These are phyloP conservation scores for Leccinum subfulvum DNA, from an alignment of 1,284 basidiomycete species.

Conservation along the genomic window DNA sequence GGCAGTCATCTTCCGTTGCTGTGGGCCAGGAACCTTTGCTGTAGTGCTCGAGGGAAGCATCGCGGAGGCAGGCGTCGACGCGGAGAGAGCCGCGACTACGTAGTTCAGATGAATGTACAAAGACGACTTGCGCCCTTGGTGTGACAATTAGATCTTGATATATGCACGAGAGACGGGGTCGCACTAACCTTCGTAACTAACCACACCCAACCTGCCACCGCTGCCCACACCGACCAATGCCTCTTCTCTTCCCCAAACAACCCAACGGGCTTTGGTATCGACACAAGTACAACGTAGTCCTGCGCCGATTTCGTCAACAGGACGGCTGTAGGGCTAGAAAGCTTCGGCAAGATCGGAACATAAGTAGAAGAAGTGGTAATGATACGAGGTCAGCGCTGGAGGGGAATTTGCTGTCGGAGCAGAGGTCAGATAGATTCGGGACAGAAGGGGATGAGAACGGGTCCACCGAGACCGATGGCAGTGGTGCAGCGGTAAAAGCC, in stretches of 20 bases:
- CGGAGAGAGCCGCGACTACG: slow-evolving; percentile 84
- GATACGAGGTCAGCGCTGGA: slow-evolving; percentile 64
- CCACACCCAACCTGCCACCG: slow-evolving; percentile 83
- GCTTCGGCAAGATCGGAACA: slow-evolving; percentile 72
- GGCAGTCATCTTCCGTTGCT: slow-evolving; percentile 24
- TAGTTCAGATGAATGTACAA: slow-evolving; percentile 78
- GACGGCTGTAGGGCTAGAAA: slow-evolving; percentile 65
- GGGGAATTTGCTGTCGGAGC: slow-evolving; percentile 7
- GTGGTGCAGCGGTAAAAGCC: slow-evolving; percentile 73
- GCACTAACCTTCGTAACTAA: slow-evolving; percentile 84
- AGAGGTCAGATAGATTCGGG: slow-evolving; percentile 5
- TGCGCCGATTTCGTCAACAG: slow-evolving; percentile 85
- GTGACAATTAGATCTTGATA: background rate
- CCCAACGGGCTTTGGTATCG: slow-evolving; percentile 64
- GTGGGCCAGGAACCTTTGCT: slow-evolving; percentile 11
- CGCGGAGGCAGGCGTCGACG: background rate
- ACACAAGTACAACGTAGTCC: slow-evolving; percentile 83
- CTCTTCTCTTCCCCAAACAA: slow-evolving; percentile 89
- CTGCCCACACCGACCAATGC: slow-evolving; percentile 87
- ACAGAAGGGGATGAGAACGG: slow-evolving; percentile 11
- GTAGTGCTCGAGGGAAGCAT: slow-evolving; percentile 45
- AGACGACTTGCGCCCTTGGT: slow-evolving; percentile 62
- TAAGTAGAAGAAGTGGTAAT: slow-evolving; percentile 82
- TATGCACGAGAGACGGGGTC: background rate
- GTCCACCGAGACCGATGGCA: slow-evolving; percentile 26